Evolutionary conservation across 164 flowering plant species (phyloP), one percentile per base, ranked within the genome.

Genomic region (Warburgia ugandensis): DNA sequence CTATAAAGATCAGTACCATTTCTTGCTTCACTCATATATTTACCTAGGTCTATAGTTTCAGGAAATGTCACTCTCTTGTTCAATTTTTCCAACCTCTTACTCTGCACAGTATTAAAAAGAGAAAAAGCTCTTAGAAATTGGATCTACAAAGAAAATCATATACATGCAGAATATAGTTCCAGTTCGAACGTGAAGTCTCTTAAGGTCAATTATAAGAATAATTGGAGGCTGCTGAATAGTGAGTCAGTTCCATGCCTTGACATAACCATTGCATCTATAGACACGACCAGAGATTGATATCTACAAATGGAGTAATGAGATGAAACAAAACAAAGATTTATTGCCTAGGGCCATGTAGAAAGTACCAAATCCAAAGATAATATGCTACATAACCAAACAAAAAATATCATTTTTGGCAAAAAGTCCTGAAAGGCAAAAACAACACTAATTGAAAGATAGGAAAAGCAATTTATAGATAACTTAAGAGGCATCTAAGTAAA

Each of bases 11-110:
- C 73, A 33, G 66, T 59, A 23, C 76, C 77, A 58, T 75, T 73
- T 56, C 76, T 77, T 29, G 65, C 68, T 51, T 80, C 77, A 59
- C 84, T 88, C 88, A 80, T 84, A 73, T 88, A 92, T 39, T 86
- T 89, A 35, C 75, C 70, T 19, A 92, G 94, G 66, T 86, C 77
- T 55, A 92, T 65, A 29, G 69, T 80, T 63, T 85, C 96, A 6
- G 96, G 94, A 54, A 92, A 92, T 36, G 78, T 67, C 20, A 92
- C 83, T 71, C 81, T 78, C 75, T 92, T 92, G 76, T 92, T 92
- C 38, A 92, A 76, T 75, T 92, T 92, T 44, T 96, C 99, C 70
- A 83, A 92, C 60, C 91, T 77, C 32, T 96, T 96, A 72, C 87
- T 78, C 99, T 92, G 86, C 67, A 70, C 1, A 67, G 45, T 23